Evolutionary conservation across 1,139 yeast species (phyloP).

Genomic region (Pichia norvegensis): DNA sequence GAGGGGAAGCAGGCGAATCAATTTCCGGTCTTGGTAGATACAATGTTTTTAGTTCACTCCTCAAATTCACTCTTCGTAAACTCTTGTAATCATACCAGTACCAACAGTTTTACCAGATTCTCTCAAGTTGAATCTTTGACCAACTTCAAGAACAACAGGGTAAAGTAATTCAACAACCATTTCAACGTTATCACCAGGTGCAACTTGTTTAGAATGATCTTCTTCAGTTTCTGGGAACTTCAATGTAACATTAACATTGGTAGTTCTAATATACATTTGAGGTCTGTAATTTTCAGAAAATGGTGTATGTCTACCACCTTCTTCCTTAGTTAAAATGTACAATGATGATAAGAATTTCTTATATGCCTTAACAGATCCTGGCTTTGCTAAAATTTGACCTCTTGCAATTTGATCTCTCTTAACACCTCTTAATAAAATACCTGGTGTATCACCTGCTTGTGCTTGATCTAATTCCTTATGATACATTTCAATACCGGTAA

Average conservation of each 20-base stretch:
- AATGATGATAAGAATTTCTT: constrained; percentile 89
- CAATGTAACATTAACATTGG: constrained; percentile 88
- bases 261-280: constrained; percentile 92
- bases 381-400: constrained; percentile 97
- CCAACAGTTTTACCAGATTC: constrained; percentile 99
- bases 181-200: constrained; percentile 98
- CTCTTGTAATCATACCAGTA: constrained; percentile 94
- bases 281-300: constrained; percentile 98
- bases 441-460: constrained; percentile 99
- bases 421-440: constrained; percentile 94
- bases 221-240: constrained; percentile 86
- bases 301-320: constrained; percentile 99
- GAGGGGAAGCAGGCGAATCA: neutral
- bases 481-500: constrained; percentile 98
- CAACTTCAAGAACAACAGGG: constrained; percentile 91
- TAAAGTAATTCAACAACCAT: constrained; percentile 87
- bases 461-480: constrained; percentile 97
- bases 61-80: constrained; percentile 52
- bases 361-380: constrained; percentile 88
- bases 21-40: neutral
- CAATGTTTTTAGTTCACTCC: too few species aligned
- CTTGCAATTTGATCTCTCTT: constrained; percentile 95
- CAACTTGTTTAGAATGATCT: constrained; percentile 81
- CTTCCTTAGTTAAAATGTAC: constrained; percentile 89
- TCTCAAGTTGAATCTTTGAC: constrained; percentile 98